Evolutionary conservation across 2,329 filamentous ascomycete genomes (phyloP), one percentile per base, ranked within the genome.

Genomic region (Alternaria conjuncta): DNA sequence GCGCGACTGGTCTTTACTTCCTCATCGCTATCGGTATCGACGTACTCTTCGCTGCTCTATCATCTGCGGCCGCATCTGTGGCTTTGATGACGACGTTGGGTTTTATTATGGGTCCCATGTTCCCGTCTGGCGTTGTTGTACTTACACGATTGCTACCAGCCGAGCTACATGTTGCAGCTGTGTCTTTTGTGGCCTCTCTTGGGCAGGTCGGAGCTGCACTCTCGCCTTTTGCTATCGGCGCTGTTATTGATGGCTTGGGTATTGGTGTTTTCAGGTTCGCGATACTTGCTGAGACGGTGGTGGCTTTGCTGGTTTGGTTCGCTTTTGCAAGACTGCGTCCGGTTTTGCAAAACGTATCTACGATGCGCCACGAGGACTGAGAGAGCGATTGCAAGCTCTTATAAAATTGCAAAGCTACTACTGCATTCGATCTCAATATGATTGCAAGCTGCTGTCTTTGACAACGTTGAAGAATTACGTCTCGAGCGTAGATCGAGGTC

Each of bases 121-220:
- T 82, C 49, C 81, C 82, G 2, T 82, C 81, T 7, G 81, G 79
- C 2, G 74, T 84, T 15, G 75, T 82, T 5, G 72, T 81, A 9
- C 46, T 83, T 20, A 78, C 80, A 2, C 65, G 73, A 3, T 65
- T 81, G 18, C 65, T 84, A 6, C 82, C 81, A 10, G 67, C 63
- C 12, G 74, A 81, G n/a, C 43, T 83, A 3, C 82, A 84, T 41
- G 77, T 85, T 13, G 71, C 70, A 3, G 82, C 80, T 3, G 82
- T 85, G 6, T 82, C 82, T 1, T 82, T 84, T 28, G 82, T 82
- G 2, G 79, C 82, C 2, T 79, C 81, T 4, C 62, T 84, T 2
- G 83, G 83, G 1, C 82, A 84, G 64, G 68, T 84, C 9, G 83
- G 83, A 2, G 82, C 79, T 5, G 82, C 82, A 0, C 51, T 82